Base-by-base conservation (phyloP, 169 alveolate genomes). In the Ichthyophthirius multifiliis region DNA sequence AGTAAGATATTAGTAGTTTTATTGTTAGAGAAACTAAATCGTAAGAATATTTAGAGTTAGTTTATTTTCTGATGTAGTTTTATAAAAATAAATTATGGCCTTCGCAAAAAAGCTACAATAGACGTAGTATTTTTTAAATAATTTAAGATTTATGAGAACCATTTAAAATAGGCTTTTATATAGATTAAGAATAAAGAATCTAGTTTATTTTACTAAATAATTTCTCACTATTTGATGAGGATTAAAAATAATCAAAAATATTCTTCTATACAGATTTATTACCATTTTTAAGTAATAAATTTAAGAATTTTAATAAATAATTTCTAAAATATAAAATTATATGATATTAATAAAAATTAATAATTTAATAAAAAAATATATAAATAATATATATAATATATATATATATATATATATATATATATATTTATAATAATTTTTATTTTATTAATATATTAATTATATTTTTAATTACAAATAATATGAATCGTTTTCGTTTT, bases 11-110 rank as follows among this genome's bases (percentile, higher is more conserved):
- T 43, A 71, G 63, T 27, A 81, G 39, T 41, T 35, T 64, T 0
- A 81, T 63, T 31, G 65, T 71, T 6, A 35, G 45, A 20, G 76
- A 27, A 5, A 81, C 76, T 5, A 81, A 44, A 41, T 81, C 86
- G 30, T 39, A 34, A 9, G 77, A 34, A 67, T 81, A 71, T 32
- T 81, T 81, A 15, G 47, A 39, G 41, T 71, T 81, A n/a, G 20
- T n/a, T 47, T 81, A 20, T 16, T 64, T 48, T 81, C 86, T 34
- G 47, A 81, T 32, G 62, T 81, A 81, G 41, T 81, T 81, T 41
- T 81, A 27, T 23, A 81, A 43, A 63, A 71, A 75, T 9, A 35
- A 67, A 81, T 81, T 81, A 41, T 81, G 86, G 5, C 80, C 80
- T 43, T 65, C 79, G 37, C 86, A 81, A 71, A 81, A 71, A 6